These are phyloP conservation scores for Syzygium aqueum DNA, from an alignment of 345 rosid genomes.

Conservation along the genomic window DNA sequence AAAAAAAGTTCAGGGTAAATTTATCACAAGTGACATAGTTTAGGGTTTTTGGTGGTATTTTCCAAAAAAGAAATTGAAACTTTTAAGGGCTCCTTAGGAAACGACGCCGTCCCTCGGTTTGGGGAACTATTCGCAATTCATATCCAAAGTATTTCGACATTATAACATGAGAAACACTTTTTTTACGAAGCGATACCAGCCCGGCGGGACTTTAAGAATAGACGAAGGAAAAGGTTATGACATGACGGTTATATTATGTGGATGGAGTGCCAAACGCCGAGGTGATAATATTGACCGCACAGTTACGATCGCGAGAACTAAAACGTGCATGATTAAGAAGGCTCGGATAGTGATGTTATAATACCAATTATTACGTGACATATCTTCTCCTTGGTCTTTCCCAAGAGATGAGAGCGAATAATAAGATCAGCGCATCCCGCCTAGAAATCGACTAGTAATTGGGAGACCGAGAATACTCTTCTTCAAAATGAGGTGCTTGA, in stretches of 20 bases:
- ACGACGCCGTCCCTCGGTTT: not conserved
- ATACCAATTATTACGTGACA: not conserved
- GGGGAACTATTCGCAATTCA: not conserved
- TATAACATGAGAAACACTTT: not conserved
- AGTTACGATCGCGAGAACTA: not conserved
- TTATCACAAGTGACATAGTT: too few species aligned
- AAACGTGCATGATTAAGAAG: not conserved
- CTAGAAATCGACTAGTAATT: not conserved
- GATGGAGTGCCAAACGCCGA: not conserved
- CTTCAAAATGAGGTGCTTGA: too few species aligned
- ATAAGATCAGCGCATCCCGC: not conserved
- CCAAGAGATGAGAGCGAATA: not conserved
- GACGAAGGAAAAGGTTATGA: not conserved
- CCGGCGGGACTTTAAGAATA: not conserved
- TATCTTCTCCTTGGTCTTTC: not conserved
- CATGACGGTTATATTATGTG: not conserved
- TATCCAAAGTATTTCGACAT: not conserved
- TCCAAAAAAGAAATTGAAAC: not conserved
- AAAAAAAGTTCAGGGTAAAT: too few species aligned
- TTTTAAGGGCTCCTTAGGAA: not conserved
- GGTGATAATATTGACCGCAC: not conserved
- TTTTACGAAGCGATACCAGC: not conserved
- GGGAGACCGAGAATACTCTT: too few species aligned
- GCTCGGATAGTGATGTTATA: rapidly evolving
- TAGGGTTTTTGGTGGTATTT: too few species aligned